Conservation (phyloP, 805 yeast species). For the Grigorovia transvaalensis region DNA sequence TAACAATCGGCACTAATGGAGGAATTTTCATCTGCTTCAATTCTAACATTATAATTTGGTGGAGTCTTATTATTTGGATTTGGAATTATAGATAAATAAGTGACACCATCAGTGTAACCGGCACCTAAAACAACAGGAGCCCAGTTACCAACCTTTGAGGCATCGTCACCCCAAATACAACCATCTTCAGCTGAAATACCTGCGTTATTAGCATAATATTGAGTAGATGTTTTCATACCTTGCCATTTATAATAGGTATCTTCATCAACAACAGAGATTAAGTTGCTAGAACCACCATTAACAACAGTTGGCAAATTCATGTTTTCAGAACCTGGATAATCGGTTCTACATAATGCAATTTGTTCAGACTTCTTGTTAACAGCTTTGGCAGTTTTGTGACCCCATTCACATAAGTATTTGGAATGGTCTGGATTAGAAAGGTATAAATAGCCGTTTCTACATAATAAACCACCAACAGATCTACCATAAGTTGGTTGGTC, state of each 20-base stretch:
- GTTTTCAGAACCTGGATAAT: constrained; percentile 75
- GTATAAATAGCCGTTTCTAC: constrained; percentile 55
- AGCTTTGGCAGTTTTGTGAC: constrained; percentile 43
- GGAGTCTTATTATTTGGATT: constrained; percentile 56
- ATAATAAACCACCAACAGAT: constrained; percentile 61
- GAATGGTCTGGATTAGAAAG: constrained; percentile 39
- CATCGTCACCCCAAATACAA: constrained; percentile 58
- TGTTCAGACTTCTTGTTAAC: constrained; percentile 39
- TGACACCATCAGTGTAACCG: constrained; percentile 49
- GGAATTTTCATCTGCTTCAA: constrained; percentile 52
- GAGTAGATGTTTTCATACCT: constrained; percentile 57
- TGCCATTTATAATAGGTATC: constrained; percentile 50
- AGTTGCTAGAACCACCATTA: constrained; percentile 34
- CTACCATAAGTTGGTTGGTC: constrained; percentile 58
- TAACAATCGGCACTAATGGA: constrained; percentile 61
- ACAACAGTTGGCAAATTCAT: constrained; percentile 67
- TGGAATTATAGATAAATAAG: constrained; percentile 66
- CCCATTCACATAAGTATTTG: constrained; percentile 58
- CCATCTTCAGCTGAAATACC: constrained; percentile 62
- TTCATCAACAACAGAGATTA: constrained; percentile 52
- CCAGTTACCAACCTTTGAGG: constrained; percentile 64
- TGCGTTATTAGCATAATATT: constrained; percentile 67
- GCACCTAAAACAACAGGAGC: constrained; percentile 73
- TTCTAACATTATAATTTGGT: constrained; percentile 59
- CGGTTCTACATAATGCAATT: constrained; percentile 67